These are phyloP conservation scores for Xylariaceae sp. DNA, from an alignment of 2,329 filamentous ascomycete species.

Conservation along the genomic window DNA sequence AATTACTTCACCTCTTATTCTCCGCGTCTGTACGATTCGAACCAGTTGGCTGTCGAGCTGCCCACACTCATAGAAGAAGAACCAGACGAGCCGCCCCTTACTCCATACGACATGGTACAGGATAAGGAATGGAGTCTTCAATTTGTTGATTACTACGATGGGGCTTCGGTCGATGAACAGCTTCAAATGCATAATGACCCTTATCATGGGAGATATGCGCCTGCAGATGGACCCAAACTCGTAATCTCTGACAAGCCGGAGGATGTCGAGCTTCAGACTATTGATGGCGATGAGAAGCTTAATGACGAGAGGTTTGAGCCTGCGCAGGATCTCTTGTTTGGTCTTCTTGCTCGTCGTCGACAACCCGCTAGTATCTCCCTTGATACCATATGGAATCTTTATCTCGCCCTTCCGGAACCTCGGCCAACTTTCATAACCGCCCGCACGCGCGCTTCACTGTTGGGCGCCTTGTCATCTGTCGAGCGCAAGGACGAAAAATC, in stretches of 20 bases:
- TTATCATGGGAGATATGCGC: slow-evolving; percentile 50
- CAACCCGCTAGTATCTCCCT: slow-evolving; percentile 39
- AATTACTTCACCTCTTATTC: slow-evolving; percentile 24
- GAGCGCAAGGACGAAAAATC: slow-evolving; percentile 50
- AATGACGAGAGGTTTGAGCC: slow-evolving; percentile 34
- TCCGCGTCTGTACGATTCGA: slow-evolving; percentile 20
- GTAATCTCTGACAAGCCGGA: slow-evolving; percentile 46
- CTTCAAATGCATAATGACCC: slow-evolving; percentile 49
- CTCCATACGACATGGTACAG: background rate
- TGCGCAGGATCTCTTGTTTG: slow-evolving; percentile 38
- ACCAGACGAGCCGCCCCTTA: background rate
- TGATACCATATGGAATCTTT: slow-evolving; percentile 45
- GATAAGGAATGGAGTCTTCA: slow-evolving; percentile 44
- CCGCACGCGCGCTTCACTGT: slow-evolving; percentile 54
- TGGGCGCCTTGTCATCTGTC: slow-evolving; percentile 63
- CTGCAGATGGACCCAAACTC: slow-evolving; percentile 44
- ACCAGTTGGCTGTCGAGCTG: slow-evolving; percentile 15
- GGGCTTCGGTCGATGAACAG: slow-evolving; percentile 48
- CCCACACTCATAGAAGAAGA: background rate
- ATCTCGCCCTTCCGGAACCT: slow-evolving; percentile 46
- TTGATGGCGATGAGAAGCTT: slow-evolving; percentile 36
- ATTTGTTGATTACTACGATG: slow-evolving; percentile 47
- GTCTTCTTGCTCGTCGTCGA: slow-evolving; percentile 39
- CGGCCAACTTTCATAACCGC: slow-evolving; percentile 47
- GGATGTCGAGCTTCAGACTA: slow-evolving; percentile 44